Conservation (phyloP, 805 yeast genomes). For the Candida patagonica region DNA sequence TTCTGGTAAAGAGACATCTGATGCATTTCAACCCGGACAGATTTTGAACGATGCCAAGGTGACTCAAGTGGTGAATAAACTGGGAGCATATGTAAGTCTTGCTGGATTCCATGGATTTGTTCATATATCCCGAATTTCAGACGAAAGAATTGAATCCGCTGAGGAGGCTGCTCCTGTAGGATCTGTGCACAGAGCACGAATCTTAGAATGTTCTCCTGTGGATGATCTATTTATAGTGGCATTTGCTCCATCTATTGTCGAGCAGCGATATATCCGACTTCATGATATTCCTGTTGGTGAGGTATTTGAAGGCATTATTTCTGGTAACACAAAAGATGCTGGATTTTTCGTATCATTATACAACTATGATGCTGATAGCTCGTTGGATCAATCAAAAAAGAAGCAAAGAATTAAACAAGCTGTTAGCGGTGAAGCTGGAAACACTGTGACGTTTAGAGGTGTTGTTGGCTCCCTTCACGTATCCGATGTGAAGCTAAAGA, state of each 20-base stretch:
- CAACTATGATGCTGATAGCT: background rate
- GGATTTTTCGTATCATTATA: conserved; percentile 20
- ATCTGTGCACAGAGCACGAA: conserved; percentile 65
- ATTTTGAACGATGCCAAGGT: conserved; percentile 43
- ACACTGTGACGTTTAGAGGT: conserved; percentile 57
- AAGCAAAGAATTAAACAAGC: background rate
- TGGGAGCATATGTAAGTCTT: conserved; percentile 33
- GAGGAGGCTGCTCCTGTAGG: conserved; percentile 35
- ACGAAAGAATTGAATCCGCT: conserved; percentile 30
- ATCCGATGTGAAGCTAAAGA: conserved; percentile 71
- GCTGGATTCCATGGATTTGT: conserved; percentile 63
- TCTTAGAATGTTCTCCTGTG: conserved; percentile 54
- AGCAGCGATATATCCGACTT: conserved; percentile 55
- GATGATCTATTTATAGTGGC: conserved; percentile 65
- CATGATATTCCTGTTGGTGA: conserved; percentile 75
- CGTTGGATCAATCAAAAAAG: background rate
- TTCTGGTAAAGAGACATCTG: conserved; percentile 32
- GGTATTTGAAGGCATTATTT: conserved; percentile 35
- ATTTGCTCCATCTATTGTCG: conserved; percentile 54
- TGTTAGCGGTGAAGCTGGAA: conserved; percentile 2
- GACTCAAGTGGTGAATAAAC: conserved; percentile 36
- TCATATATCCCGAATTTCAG: conserved; percentile 58
- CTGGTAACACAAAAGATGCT: conserved; percentile 28
- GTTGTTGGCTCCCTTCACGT: conserved; percentile 66
- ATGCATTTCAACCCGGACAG: conserved; percentile 76